Evolutionary conservation across 2,329 filamentous ascomycete genomes (phyloP).

Genomic region (Neonectria punicea): DNA sequence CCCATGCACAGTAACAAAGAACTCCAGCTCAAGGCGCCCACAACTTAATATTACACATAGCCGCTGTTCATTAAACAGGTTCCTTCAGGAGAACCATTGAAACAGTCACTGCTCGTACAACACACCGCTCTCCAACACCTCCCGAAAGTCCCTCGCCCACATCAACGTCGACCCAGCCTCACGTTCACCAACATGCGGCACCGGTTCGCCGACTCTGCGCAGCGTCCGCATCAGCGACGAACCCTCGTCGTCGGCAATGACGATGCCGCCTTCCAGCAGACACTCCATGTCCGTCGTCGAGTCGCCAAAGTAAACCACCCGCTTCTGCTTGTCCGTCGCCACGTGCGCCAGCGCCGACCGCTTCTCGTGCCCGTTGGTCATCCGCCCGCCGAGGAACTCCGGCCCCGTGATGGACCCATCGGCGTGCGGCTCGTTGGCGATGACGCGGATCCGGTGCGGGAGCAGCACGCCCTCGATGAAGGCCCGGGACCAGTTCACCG

Average conservation of each 20-base stretch:
- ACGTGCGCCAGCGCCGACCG: constrained; percentile 51
- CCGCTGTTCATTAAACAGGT: background rate
- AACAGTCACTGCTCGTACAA: constrained; percentile 28
- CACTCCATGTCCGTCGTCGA: constrained; percentile 67
- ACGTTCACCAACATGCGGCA: constrained; percentile 49
- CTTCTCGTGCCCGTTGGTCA: constrained; percentile 59
- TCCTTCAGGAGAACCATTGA: background rate
- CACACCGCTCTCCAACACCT: constrained; percentile 50
- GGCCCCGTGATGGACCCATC: constrained; percentile 57
- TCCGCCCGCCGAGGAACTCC: constrained; percentile 37
- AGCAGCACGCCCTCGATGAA: constrained; percentile 59
- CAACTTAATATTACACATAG: background rate
- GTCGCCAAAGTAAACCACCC: constrained; percentile 67
- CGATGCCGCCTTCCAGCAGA: constrained; percentile 58
- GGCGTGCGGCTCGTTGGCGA: constrained; percentile 56
- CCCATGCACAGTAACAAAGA: background rate
- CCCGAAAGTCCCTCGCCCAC: constrained; percentile 58
- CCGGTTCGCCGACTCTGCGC: constrained; percentile 49
- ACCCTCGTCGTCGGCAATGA: constrained; percentile 54
- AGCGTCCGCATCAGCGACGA: constrained; percentile 51
- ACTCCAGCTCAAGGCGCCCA: background rate
- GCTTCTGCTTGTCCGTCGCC: constrained; percentile 28
- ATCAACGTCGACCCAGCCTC: constrained; percentile 36
- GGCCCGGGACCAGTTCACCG: constrained; percentile 62
- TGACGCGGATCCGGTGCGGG: constrained; percentile 46